These are phyloP conservation scores for Fonsecaea nubica DNA, from an alignment of 2,329 filamentous ascomycete species.

Conservation along the genomic window DNA sequence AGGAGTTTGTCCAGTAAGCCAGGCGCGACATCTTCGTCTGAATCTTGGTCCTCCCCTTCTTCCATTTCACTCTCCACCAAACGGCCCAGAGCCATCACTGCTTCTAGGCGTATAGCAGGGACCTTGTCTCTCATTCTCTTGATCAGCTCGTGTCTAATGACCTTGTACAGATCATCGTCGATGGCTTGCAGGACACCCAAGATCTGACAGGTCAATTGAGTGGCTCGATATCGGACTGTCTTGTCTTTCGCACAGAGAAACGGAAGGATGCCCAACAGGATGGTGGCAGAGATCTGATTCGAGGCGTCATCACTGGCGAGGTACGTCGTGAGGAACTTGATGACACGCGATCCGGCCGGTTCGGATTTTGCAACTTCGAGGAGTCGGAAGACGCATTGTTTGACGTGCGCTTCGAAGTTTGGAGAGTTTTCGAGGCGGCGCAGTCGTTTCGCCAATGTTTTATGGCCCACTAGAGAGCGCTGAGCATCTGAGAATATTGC, in stretches of 20 bases:
- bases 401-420: slow-evolving; percentile 86
- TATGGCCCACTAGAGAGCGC: slow-evolving; percentile 84
- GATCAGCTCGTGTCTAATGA: slow-evolving; percentile 77
- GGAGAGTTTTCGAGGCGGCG: slow-evolving; percentile 76
- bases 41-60: slow-evolving; percentile 64
- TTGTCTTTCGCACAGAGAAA: slow-evolving; percentile 90
- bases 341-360: slow-evolving; percentile 79
- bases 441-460: slow-evolving; percentile 85
- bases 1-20: slow-evolving; percentile 82
- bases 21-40: slow-evolving; percentile 66
- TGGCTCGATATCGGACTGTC: slow-evolving; percentile 84
- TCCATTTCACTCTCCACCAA: slow-evolving; percentile 75
- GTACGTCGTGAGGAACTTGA: slow-evolving; percentile 88
- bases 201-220: slow-evolving; percentile 87
- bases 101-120: slow-evolving; percentile 87
- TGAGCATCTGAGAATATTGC: slow-evolving; percentile 76
- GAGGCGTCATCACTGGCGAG: slow-evolving; percentile 84
- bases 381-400: slow-evolving; percentile 79
- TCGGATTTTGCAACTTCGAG: slow-evolving; percentile 93
- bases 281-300: slow-evolving; percentile 75
- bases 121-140: slow-evolving; percentile 94
- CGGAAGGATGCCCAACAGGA: slow-evolving; percentile 68
- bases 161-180: slow-evolving; percentile 87
- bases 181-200: slow-evolving; percentile 92
- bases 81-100: slow-evolving; percentile 85